phyloP scores from a whole-genome alignment of 1,284 basidiomycete species.

The Cutaneotrichosporon spelunceum region DNA sequence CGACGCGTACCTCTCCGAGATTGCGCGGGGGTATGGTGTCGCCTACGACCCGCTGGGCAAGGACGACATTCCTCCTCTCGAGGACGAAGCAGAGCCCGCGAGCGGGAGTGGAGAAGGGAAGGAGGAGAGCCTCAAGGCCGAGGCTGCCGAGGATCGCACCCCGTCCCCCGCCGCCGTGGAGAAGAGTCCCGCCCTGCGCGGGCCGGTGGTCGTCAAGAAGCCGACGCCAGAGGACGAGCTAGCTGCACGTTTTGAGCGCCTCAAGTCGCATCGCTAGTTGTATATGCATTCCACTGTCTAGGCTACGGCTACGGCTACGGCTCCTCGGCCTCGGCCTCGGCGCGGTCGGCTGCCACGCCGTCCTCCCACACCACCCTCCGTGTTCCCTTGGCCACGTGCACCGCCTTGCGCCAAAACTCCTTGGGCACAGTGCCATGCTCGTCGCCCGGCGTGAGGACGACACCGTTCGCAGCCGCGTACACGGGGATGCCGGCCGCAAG shows the following conservation, averaged over 20 bases:
- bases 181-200: background rate
- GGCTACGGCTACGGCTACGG: background rate
- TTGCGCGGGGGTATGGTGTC: slow-evolving; percentile 81
- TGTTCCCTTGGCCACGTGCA: slow-evolving; percentile 29
- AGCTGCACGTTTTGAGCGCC: slow-evolving; percentile 42
- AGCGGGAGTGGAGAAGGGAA: slow-evolving; percentile 31
- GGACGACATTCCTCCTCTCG: slow-evolving; percentile 4
- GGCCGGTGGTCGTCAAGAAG: slow-evolving; percentile 28
- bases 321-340: slow-evolving; percentile 5
- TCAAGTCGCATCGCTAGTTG: slow-evolving; percentile 37
- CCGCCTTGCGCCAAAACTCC: slow-evolving; percentile 41
- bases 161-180: background rate
- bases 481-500: slow-evolving; percentile 39
- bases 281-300: background rate
- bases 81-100: slow-evolving; percentile 29
- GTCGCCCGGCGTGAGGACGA: slow-evolving; percentile 49
- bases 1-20: slow-evolving; percentile 80
- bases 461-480: slow-evolving; percentile 47
- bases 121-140: background rate
- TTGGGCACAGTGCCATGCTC: slow-evolving; percentile 33
- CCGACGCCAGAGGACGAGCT: slow-evolving; percentile 43
- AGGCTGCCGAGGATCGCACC: background rate
- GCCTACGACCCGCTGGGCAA: slow-evolving; percentile 55
- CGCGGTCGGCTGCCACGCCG: slow-evolving; percentile 32
- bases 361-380: slow-evolving; percentile 41